These are phyloP conservation scores for Gonium pectorale DNA, from an alignment of 139 green algal genomes.

Conservation along the genomic window DNA sequence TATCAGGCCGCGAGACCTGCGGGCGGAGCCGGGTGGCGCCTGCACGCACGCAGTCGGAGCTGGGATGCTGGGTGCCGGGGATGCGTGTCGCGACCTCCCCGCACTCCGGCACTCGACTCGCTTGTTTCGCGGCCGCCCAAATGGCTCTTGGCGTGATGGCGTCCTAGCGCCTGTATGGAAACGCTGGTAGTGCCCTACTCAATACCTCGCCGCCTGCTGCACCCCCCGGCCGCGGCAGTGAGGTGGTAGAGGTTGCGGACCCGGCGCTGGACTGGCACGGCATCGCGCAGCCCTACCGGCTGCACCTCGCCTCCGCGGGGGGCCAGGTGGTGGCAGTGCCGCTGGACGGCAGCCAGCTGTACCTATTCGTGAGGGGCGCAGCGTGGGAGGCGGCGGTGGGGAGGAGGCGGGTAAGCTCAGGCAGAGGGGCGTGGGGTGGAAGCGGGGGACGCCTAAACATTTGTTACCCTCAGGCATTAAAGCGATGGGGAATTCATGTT, in stretches of 20 bases:
- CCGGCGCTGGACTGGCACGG: not conserved
- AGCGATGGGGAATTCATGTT: not conserved
- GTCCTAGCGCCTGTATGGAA: not conserved
- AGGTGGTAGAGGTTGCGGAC: not conserved
- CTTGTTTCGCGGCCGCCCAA: not conserved
- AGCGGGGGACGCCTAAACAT: not conserved
- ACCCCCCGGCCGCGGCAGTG: not conserved
- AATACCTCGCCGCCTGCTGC: too few species aligned
- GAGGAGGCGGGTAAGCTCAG: too few species aligned
- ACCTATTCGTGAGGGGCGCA: not conserved
- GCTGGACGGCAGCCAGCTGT: slow-evolving; percentile 3
- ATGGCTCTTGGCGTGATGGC: not conserved
- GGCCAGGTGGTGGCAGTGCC: slow-evolving; percentile 3
- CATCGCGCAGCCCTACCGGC: not conserved
- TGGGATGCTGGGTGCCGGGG: too few species aligned
- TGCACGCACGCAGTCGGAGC: too few species aligned
- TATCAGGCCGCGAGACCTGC: too few species aligned
- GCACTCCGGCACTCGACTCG: not conserved
- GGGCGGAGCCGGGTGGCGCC: too few species aligned
- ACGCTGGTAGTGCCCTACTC: not conserved
- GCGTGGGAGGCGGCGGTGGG: not conserved
- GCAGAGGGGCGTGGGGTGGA: not conserved
- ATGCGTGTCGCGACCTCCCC: not conserved
- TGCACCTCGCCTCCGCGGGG: too few species aligned
- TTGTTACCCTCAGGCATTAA: not conserved